Base-by-base conservation (phyloP, 177 flowering plant genomes). In the Telopea speciosissima region DNA sequence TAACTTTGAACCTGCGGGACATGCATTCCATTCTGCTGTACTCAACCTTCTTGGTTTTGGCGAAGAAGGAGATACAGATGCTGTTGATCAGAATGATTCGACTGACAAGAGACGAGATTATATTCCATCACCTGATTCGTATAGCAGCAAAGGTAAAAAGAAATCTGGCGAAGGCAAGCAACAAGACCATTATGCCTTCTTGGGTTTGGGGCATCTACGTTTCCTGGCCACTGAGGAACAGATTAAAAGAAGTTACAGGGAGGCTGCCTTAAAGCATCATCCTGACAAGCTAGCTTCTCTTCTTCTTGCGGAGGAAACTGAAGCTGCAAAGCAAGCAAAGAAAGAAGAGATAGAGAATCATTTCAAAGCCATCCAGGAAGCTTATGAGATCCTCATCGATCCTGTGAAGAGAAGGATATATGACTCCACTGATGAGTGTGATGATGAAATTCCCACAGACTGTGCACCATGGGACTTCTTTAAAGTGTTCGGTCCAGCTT, bases 391-490 rank as follows among this genome's bases (percentile, higher is more conserved):
- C 40, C 76, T 94, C 52, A 89, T 84, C 40, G 98, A 94, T 78
- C 97, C 98, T 45, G 76, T 84, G 56, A 94, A 79, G 84, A 88
- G 97, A 80, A 88, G 98, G 74, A 83, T 90, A 24, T 94, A 92
- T 78, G 98, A 94, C 64, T 94, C 98, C 24, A 87, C 98, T 0
- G 98, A 94, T 79, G 98, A 93, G 77, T 93, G 91, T 84, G 98
- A 93, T 80, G 98, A 93, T 81, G 97, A 89, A 75, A 81, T 93
- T n/a, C 98, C 98, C 0, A 73, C 84, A 14, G 97, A 93, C 24
- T 94, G 97, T 85, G 86, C 90, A 17, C 93, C 95, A 12, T 87
- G 86, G 63, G 98, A 92, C 73, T 94, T 94, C 78, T 94, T 78
- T 76, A 92, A 92, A 85, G 97, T 94, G 16, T 94, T 86, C 77